These are phyloP conservation scores for Rosa lucieae DNA, from an alignment of 306 rosid genomes.

Conservation along the genomic window DNA sequence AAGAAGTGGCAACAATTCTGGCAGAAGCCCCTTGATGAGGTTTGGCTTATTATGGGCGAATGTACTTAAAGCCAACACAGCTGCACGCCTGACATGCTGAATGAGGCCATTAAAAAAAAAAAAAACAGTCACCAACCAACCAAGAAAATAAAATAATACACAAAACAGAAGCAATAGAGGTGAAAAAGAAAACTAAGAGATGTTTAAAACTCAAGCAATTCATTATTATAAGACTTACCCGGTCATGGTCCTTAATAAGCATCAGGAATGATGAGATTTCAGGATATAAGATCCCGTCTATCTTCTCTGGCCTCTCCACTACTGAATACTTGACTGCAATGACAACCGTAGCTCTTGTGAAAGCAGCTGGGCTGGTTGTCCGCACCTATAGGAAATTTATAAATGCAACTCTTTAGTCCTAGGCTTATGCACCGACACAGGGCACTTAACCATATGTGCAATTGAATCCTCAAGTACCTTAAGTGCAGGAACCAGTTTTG, in stretches of 20 bases:
- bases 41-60: constrained; percentile 99
- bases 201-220: not conserved
- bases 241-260: constrained; percentile 95
- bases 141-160: constrained; percentile 4
- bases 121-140: constrained; percentile 29
- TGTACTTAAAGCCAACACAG: constrained; percentile 95
- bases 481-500: constrained; percentile 95
- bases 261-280: constrained; percentile 90
- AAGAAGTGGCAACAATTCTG: constrained; percentile 92
- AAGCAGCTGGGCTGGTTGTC: constrained; percentile 87
- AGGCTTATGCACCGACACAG: constrained; percentile 9
- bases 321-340: constrained; percentile 97
- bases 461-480: constrained; percentile 46
- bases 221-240: constrained; percentile 49
- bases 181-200: not conserved
- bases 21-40: constrained; percentile 92
- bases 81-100: constrained; percentile 99
- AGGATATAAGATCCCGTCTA: constrained; percentile 90
- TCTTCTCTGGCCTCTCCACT: constrained; percentile 97
- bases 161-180: constrained; percentile 3
- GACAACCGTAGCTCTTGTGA: constrained; percentile 97
- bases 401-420: constrained; percentile 21
- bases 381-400: constrained; percentile 52
- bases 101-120: constrained; percentile 27
- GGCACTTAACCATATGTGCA: constrained; percentile 20